A percentile compares a stretch with the other conserved stretches of the same genome.
These are phyloP conservation scores for Celoporthe dispersa DNA, from an alignment of 2,329 filamentous ascomycete species.

Conservation along the genomic window DNA sequence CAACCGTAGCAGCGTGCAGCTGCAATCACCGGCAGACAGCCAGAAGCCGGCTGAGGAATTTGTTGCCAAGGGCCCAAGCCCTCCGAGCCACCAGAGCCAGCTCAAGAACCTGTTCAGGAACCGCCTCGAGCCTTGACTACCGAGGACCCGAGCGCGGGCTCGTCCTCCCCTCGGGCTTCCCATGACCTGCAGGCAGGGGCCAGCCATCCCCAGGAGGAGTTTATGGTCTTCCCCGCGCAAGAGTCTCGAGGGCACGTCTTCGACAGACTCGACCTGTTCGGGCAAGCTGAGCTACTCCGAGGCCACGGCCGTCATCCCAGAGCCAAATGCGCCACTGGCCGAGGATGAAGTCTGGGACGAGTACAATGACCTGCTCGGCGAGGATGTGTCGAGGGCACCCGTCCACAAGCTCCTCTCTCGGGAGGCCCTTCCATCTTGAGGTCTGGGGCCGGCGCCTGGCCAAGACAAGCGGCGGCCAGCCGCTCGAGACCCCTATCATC, in stretches of 20 bases:
- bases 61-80: conserved; percentile 54
- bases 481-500: conserved; percentile 55
- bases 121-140: conserved; percentile 40
- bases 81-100: conserved; percentile 42
- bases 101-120: conserved; percentile 45
- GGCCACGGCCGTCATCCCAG: conserved; percentile 69
- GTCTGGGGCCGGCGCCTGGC: conserved; percentile 46
- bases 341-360: conserved; percentile 95
- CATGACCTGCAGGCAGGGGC: conserved; percentile 39
- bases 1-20: conserved; percentile 56
- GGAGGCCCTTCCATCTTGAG: conserved; percentile 61
- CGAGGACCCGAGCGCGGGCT: conserved; percentile 38
- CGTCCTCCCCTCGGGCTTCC: conserved; percentile 38
- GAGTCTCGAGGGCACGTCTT: conserved; percentile 61
- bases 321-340: conserved; percentile 62
- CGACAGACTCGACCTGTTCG: conserved; percentile 69
- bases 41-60: conserved; percentile 43
- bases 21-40: conserved; percentile 36
- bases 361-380: conserved; percentile 85
- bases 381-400: conserved; percentile 53
- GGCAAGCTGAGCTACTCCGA: conserved; percentile 62
- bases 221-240: conserved; percentile 73
- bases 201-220: conserved; percentile 56
- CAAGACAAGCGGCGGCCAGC: conserved; percentile 42
- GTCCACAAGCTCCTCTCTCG: conserved; percentile 61